A percentile compares a stretch with the other conserved stretches of the same genome.
Evolutionary conservation across 202 grass and related monocot species (phyloP).

Genomic region (Bolboschoenoplectus hybrid): DNA sequence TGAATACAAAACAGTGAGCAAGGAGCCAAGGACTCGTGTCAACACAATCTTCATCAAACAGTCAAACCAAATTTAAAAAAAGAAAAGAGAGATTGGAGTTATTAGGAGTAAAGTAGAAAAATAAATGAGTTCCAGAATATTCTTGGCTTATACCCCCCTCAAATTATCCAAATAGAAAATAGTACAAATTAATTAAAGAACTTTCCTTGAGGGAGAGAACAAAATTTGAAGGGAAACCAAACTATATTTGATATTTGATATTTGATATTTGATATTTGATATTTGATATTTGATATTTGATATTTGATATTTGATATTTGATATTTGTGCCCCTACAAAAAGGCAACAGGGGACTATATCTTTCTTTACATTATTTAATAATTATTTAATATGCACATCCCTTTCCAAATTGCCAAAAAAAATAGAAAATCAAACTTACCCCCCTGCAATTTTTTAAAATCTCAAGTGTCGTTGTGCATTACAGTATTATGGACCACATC

Average conservation of each 20-base stretch:
- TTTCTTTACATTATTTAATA: conserved; percentile 7
- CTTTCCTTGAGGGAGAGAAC: neutral
- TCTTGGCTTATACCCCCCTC: neutral
- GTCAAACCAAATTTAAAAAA: conserved; percentile 5
- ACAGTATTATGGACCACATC: neutral
- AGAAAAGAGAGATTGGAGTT: neutral
- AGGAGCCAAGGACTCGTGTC: neutral
- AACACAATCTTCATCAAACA: conserved; percentile 2
- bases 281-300: neutral
- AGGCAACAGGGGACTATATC: neutral
- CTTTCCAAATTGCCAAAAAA: conserved; percentile 26
- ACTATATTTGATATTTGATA: neutral
- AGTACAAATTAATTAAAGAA: neutral
- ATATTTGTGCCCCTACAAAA: neutral
- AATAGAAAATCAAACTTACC: neutral
- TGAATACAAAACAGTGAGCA: conserved; percentile 1
- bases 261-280: neutral
- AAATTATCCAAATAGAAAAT: neutral
- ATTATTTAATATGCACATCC: conserved; percentile 23
- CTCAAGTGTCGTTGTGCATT: conserved; percentile 4
- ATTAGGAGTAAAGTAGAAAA: neutral
- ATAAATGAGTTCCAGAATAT: neutral
- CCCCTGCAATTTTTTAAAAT: neutral
- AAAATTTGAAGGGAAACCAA: neutral
- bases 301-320: neutral